Evolutionary conservation across 768 basidiomycete genomes (phyloP), one percentile per base, ranked within the genome.

Genomic region (Ramaria rubella): DNA sequence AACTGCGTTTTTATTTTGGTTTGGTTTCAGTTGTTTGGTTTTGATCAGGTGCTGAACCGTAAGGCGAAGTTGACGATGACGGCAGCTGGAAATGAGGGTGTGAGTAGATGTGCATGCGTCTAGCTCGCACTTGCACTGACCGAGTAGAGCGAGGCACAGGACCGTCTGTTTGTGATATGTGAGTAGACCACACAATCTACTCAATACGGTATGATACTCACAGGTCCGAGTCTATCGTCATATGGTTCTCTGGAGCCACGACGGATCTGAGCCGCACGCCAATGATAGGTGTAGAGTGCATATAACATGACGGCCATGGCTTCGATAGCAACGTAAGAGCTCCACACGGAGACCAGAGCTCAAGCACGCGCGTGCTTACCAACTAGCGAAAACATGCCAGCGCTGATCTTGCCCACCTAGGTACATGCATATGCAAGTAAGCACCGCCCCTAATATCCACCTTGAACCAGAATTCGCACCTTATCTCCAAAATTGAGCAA

Each of bases 291-390:
- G 63, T 87, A 87, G 14, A 99, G 72, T 2, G 96, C 95, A 69
- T 99, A 99, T 9, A 90, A 68, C 96, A 99, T 98, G 58, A 98
- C 93, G 21, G 83, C 90, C 83, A 98, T 90, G 34, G 95, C 95
- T 95, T 64, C 3, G 52, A 27, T 49, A 46, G 27, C 49, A 15
- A 50, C 54, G 46, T 15, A 50, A 42, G 33, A 30, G 40, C 24
- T n/a, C n/a, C 24, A 45, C 19, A 17, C 42, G 44, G 44, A 15
- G 27, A 48, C 45, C 26, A 23, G 24, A 3, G 43, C 42, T 42
- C 15, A 42, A 36, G 15, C 29, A 38, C 17, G 17, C 14, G 48
- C 19, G 5, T 36, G 76, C 85, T 57, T 62, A 94, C 94, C 92
- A 61, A 98, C 92, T 58, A 87, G 71, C 19, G 94, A 96, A 75